Percentiles rank a stretch among this genome's conserved stretches.
These are phyloP conservation scores for Dillenia suffruticosa DNA, from an alignment of 164 flowering plant species.

Conservation along the genomic window DNA sequence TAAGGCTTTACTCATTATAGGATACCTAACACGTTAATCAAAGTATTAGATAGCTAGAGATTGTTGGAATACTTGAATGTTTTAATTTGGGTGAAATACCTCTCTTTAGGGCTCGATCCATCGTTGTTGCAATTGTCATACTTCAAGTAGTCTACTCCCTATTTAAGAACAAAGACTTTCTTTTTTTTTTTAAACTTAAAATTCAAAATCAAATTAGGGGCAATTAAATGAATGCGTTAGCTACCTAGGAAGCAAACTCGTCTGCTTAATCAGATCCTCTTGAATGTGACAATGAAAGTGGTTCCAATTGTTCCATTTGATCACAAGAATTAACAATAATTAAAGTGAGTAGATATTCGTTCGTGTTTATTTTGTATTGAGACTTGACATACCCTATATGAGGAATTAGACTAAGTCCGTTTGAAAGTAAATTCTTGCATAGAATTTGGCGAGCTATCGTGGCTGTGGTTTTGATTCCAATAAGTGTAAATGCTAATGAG, in stretches of 20 bases:
- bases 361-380: too few relatives aligned
- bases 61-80: too few relatives aligned
- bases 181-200: too few relatives aligned
- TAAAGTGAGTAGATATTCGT: too few relatives aligned
- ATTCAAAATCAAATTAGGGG: too few relatives aligned
- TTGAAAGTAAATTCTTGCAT: conserved; percentile 18
- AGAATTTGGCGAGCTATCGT: too few relatives aligned
- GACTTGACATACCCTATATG: conserved; percentile 32
- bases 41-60: too few relatives aligned
- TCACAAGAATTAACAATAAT: not conserved
- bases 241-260: conserved; percentile 61
- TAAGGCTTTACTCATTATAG: too few relatives aligned
- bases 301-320: conserved; percentile 36
- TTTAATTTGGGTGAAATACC: conserved; percentile 10
- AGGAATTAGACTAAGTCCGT: conserved; percentile 36
- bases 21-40: not conserved
- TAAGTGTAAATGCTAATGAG: too few relatives aligned
- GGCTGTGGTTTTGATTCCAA: too few relatives aligned
- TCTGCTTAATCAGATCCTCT: conserved; percentile 20
- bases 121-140: conserved; percentile 36
- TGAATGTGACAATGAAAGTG: conserved; percentile 24
- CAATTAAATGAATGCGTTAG: not conserved
- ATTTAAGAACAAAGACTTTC: not conserved
- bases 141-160: conserved; percentile 44
- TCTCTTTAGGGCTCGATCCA: conserved; percentile 16